Evolutionary conservation across 2,329 filamentous ascomycete genomes (phyloP).

Genomic region (Metarhizium brunneum): DNA sequence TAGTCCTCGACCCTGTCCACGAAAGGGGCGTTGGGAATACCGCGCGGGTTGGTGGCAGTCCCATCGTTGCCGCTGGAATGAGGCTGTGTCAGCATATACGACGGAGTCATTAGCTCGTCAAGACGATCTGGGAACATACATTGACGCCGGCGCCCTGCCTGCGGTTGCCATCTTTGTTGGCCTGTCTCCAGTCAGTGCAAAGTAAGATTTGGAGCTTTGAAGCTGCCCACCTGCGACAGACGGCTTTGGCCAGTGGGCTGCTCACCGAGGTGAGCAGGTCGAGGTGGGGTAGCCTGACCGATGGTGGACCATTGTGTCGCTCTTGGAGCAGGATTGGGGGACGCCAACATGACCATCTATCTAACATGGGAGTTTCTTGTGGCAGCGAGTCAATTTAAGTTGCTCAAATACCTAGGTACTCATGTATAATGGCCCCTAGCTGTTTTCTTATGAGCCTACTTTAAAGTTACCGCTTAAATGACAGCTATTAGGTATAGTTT

Average conservation of each 20-base stretch:
- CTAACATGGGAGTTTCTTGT: no score
- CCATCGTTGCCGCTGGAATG: conserved; percentile 30
- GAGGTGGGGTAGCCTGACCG: conserved; percentile 15
- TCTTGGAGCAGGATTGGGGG: no score
- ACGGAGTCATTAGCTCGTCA: not conserved
- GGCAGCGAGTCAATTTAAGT: no score
- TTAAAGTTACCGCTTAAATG: no score
- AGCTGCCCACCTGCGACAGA: conserved; percentile 18
- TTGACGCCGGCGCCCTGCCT: conserved; percentile 26
- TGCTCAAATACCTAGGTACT: no score
- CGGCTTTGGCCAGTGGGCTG: conserved; percentile 20
- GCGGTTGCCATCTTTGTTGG: conserved; percentile 29
- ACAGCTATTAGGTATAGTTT: no score
- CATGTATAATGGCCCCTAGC: no score
- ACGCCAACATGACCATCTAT: no score
- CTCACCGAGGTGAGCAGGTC: conserved; percentile 19
- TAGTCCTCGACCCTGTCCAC: conserved; percentile 87
- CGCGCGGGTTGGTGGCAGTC: conserved; percentile 64
- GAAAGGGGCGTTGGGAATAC: conserved; percentile 76
- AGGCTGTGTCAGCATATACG: not conserved
- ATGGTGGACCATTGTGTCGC: not conserved
- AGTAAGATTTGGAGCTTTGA: conserved; percentile 14
- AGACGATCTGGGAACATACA: conserved; percentile 16
- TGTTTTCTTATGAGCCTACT: no score
- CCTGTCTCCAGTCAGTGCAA: conserved; percentile 12